Evolutionary conservation across 2,329 filamentous ascomycete genomes (phyloP), one percentile per base, ranked within the genome.

Genomic region (Colletotrichum nymphaeae): DNA sequence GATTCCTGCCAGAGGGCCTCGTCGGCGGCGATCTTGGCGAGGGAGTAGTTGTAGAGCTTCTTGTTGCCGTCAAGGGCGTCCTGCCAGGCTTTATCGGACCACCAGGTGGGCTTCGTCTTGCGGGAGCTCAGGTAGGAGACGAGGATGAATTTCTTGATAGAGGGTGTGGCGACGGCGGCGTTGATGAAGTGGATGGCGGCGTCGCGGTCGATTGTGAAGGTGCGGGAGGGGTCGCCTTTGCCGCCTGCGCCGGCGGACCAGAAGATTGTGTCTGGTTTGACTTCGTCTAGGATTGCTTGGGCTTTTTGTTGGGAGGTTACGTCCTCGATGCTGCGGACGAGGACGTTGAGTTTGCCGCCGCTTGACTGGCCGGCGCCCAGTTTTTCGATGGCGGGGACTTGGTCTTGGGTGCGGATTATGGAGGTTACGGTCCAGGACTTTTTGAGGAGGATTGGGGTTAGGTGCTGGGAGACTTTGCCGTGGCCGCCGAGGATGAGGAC

Each of bases 401-500:
- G 94, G 0, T 91, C 90, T n/a, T 90, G 85, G 75, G 91, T 89
- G 78, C 94, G 93, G 81, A 97, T 92, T 74, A 97, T 86, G 80
- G 92, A 94, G 73, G 93, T 95, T 67, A 97, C 93, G 76, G 90
- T 90, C 93, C 94, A 96, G 42, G 90, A 90, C 76, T 92, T 90
- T 63, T 91, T 87, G 55, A 97, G 90, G 8, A 97, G 90, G 72
- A 95, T 88, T 1, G 93, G 93, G 9, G 94, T 97, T 52, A 97
- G 88, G 56, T 92, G 84, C 72, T 94, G 90, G 76, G 94, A 90
- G 73, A 97, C 83, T 81, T 95, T 94, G 84, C 94, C 94, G 84
- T 95, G 94, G 78, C 94, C 94, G 78, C 94, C 94, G 75, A 97
- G 89, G 76, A 97, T 83, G 74, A 95, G 91, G 72, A 95, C 90